Conservation (phyloP, 2,329 filamentous ascomycete genomes). For the Neocucurbitaria cava region DNA sequence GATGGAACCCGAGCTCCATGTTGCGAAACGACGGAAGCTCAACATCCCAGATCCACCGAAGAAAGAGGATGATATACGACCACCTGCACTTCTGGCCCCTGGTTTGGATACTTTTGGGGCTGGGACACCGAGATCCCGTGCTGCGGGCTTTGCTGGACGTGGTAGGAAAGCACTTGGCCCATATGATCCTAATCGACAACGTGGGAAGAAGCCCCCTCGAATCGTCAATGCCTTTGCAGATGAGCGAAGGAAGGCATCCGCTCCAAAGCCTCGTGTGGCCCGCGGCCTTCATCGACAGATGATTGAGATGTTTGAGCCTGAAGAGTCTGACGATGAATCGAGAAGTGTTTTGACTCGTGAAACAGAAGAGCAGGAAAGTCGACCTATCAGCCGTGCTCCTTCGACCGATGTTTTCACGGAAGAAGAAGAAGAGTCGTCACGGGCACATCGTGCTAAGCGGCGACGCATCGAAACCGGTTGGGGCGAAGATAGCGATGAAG, state of each 20-base stretch:
- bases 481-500: slow-evolving; percentile 58
- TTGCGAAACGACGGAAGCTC: slow-evolving; percentile 77
- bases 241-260: slow-evolving; percentile 66
- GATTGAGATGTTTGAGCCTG: slow-evolving; percentile 75
- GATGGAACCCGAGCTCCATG: slow-evolving; percentile 82
- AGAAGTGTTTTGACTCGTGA: slow-evolving; percentile 72
- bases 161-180: slow-evolving; percentile 53
- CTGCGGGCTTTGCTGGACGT: slow-evolving; percentile 49
- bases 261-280: slow-evolving; percentile 64
- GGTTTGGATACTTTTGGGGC: slow-evolving; percentile 67
- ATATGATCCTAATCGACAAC: slow-evolving; percentile 52
- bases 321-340: slow-evolving; percentile 83
- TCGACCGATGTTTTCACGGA: slow-evolving; percentile 58
- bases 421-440: slow-evolving; percentile 58
- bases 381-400: slow-evolving; percentile 75
- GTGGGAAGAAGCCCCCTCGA: slow-evolving; percentile 48
- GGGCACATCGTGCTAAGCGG: slow-evolving; percentile 54
- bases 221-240: slow-evolving; percentile 57
- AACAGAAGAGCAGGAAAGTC: slow-evolving; percentile 85
- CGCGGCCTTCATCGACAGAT: slow-evolving; percentile 83
- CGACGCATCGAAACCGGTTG: slow-evolving; percentile 54
- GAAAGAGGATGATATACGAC: slow-evolving; percentile 65
- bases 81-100: slow-evolving; percentile 60
- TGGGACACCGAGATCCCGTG: slow-evolving; percentile 66
- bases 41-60: slow-evolving; percentile 73